Evolutionary conservation across 306 rosid genomes (phyloP).

Genomic region (Bauhinia variegata): DNA sequence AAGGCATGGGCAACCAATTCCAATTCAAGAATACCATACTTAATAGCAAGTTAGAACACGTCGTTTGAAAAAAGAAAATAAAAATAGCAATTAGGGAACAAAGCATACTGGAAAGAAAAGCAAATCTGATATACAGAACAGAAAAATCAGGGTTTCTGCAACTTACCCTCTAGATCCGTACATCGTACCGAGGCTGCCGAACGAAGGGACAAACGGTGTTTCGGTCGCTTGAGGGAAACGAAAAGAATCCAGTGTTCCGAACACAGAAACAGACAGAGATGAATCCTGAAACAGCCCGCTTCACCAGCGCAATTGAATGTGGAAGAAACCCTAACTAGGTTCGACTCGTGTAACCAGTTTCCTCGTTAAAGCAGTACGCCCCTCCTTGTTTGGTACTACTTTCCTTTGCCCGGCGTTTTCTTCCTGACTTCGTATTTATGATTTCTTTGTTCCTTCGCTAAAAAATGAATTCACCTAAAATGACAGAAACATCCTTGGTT

Average conservation of each 20-base stretch:
- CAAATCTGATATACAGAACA: background rate
- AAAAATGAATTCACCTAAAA: background rate
- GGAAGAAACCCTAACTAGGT: constrained; percentile 23
- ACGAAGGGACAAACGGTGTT: constrained; percentile 35
- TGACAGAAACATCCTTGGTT: background rate
- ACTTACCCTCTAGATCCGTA: constrained; percentile 48
- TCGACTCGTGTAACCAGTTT: background rate
- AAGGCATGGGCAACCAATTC: background rate
- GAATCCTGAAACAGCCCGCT: background rate
- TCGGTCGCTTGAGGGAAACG: constrained; percentile 44
- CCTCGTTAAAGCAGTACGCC: background rate
- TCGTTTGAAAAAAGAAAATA: background rate
- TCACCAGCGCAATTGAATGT: background rate
- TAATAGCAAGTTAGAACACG: background rate
- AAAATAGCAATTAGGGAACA: background rate
- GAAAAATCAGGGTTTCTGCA: background rate
- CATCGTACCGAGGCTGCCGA: constrained; percentile 38
- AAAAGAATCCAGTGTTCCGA: constrained; percentile 44
- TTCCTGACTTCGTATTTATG: background rate
- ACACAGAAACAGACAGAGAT: background rate
- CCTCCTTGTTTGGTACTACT: background rate
- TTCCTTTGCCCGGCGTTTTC: too few relatives aligned
- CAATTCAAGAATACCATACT: background rate
- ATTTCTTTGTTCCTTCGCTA: background rate
- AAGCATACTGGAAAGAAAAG: background rate